Conservation (phyloP, 345 rosid species). For the Populus alba region DNA sequence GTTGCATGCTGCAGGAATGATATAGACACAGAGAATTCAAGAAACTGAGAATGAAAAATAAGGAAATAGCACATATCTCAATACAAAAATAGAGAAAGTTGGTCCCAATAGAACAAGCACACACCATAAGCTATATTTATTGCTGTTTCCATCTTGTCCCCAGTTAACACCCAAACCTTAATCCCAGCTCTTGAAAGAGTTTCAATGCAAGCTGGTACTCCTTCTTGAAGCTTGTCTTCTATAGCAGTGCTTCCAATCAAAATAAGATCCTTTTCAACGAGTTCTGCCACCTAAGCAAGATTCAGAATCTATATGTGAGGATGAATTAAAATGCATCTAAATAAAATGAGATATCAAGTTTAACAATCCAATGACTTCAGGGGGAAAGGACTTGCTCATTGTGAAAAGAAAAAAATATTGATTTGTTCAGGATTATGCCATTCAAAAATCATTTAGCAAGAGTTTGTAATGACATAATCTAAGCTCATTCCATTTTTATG, state of each 20-base stretch:
- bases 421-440: not conserved
- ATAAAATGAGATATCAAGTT: not conserved
- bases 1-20: constrained; percentile 83
- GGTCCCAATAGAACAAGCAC: constrained; percentile 12
- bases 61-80: constrained; percentile 14
- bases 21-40: constrained; percentile 23
- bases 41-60: constrained; percentile 4
- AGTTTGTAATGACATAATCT: constrained; percentile 2
- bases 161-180: constrained; percentile 97
- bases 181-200: constrained; percentile 98
- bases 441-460: not conserved
- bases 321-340: constrained; percentile 7
- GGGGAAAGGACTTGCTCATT: not conserved
- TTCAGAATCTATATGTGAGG: constrained; percentile 13
- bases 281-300: constrained; percentile 81
- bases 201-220: constrained; percentile 93
- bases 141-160: constrained; percentile 99
- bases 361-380: not conserved
- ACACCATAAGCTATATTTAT: constrained; percentile 96
- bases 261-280: constrained; percentile 82
- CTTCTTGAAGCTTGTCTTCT: constrained; percentile 99
- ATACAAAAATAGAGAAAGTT: not conserved
- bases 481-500: not conserved
- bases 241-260: constrained; percentile 96
- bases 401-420: not conserved